These are phyloP conservation scores for Verticillium isaacii DNA, from an alignment of 2,329 filamentous ascomycete genomes.

Conservation along the genomic window DNA sequence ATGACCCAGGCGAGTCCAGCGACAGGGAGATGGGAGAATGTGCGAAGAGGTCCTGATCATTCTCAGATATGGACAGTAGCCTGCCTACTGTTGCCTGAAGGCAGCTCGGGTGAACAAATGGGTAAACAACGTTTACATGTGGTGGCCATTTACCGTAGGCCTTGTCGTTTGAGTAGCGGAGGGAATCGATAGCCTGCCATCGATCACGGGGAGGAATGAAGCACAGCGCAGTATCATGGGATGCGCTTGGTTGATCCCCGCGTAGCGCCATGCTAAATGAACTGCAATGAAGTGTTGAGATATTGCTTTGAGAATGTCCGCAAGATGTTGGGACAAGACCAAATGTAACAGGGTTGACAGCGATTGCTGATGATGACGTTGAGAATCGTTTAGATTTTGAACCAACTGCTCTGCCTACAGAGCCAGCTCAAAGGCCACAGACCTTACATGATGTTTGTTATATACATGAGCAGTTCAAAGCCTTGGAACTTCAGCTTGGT, in stretches of 20 bases:
- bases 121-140: constrained; percentile 63
- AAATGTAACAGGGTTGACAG: too few species aligned
- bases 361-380: too few species aligned
- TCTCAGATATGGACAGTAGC: constrained; percentile 23
- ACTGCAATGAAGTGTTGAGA: too few species aligned
- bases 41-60: not conserved
- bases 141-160: constrained; percentile 59
- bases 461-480: too few species aligned
- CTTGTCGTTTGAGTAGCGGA: constrained; percentile 61
- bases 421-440: too few species aligned
- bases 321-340: too few species aligned
- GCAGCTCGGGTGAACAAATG: constrained; percentile 48
- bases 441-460: too few species aligned
- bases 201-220: constrained; percentile 47
- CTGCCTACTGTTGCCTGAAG: constrained; percentile 38
- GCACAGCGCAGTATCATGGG: constrained; percentile 56
- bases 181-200: constrained; percentile 43
- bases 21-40: constrained; percentile 14
- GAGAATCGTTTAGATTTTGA: too few species aligned
- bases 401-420: too few species aligned
- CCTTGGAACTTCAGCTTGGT: too few species aligned
- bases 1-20: constrained; percentile 39
- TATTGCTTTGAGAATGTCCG: too few species aligned
- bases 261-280: constrained; percentile 2
- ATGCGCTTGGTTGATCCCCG: constrained; percentile 17